Percentiles rank a stretch among this genome's conserved stretches.
These are phyloP conservation scores for Trypethelium eluteriae DNA, from an alignment of 495 filamentous ascomycete genomes.

Conservation along the genomic window DNA sequence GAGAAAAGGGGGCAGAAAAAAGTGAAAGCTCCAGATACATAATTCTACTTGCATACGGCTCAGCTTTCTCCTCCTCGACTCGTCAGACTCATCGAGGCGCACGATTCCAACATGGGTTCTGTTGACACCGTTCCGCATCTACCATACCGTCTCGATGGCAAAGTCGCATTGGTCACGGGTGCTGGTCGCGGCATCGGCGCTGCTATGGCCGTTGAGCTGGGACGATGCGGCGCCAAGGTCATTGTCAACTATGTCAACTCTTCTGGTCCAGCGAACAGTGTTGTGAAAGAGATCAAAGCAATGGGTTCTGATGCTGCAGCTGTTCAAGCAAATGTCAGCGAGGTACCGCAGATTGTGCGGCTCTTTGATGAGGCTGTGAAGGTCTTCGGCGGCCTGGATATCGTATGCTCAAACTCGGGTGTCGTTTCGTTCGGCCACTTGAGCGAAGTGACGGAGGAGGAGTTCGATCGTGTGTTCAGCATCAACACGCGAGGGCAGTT, in stretches of 20 bases:
- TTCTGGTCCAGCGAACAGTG: slow-evolving; percentile 14
- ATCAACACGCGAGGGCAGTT: slow-evolving; percentile 22
- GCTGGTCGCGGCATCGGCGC: slow-evolving; percentile 48
- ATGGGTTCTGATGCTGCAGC: slow-evolving; percentile 21
- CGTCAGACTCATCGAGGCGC: too few relatives aligned
- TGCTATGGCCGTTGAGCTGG: slow-evolving; percentile 43
- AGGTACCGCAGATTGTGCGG: slow-evolving; percentile 9
- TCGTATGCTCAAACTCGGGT: slow-evolving; percentile 22
- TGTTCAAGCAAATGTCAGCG: slow-evolving; percentile 18
- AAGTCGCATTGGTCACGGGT: slow-evolving; percentile 46
- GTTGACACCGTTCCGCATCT: neutral
- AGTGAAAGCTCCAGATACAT: too few relatives aligned
- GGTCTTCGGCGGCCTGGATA: slow-evolving; percentile 35
- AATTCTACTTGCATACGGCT: too few relatives aligned
- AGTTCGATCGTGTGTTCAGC: slow-evolving; percentile 20
- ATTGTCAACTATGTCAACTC: slow-evolving; percentile 37
- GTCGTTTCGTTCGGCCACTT: slow-evolving; percentile 19
- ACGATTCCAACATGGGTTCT: neutral
- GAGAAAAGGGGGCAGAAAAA: too few relatives aligned
- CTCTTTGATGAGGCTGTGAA: slow-evolving; percentile 16
- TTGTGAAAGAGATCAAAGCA: slow-evolving; percentile 25
- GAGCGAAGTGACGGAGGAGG: slow-evolving; percentile 13
- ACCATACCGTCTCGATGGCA: slow-evolving; percentile 25
- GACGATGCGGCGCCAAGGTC: slow-evolving; percentile 26
- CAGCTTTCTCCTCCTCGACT: too few relatives aligned